These are phyloP conservation scores for Phanerodontia chrysosporium DNA, from an alignment of 768 basidiomycete genomes.

Conservation along the genomic window DNA sequence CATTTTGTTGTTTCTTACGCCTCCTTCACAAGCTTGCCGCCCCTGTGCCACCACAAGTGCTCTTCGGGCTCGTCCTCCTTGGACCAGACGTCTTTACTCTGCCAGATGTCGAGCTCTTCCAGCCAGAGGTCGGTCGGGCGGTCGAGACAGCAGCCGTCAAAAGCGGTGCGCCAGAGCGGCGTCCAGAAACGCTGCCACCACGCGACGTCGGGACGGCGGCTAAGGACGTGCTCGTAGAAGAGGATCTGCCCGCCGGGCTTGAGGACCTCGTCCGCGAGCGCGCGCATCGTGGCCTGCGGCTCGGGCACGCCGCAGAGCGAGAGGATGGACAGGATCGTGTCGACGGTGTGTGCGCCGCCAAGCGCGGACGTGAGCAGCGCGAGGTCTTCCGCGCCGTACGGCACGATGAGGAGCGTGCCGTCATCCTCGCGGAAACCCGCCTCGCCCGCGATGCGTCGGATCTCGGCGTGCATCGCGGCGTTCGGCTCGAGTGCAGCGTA, in stretches of 20 bases:
- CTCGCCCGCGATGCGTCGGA: constrained; percentile 44
- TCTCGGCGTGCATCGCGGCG: constrained; percentile 35
- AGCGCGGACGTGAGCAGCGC: constrained; percentile 40
- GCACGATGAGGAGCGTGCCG: constrained; percentile 53
- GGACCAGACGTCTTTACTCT: constrained; percentile 4
- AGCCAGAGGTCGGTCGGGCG: constrained; percentile 35
- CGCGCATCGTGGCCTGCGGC: constrained; percentile 43
- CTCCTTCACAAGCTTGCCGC: constrained; percentile 5
- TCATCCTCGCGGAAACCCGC: constrained; percentile 51
- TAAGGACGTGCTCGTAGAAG: constrained; percentile 69
- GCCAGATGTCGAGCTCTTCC: constrained; percentile 2
- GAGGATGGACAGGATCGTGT: constrained; percentile 63
- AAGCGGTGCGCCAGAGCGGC: constrained; percentile 55
- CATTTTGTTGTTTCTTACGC: not conserved
- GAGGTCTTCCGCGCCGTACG: constrained; percentile 61
- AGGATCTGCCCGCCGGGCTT: constrained; percentile 62
- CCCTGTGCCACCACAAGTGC: constrained; percentile 5
- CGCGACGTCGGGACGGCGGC: constrained; percentile 45
- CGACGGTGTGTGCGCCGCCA: constrained; percentile 36
- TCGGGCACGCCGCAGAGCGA: constrained; percentile 63
- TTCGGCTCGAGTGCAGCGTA: constrained; percentile 50
- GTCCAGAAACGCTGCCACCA: constrained; percentile 77
- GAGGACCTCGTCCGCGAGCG: constrained; percentile 48
- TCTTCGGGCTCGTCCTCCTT: constrained; percentile 6
- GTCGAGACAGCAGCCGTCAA: constrained; percentile 61